A percentile compares a stretch with the other conserved stretches of the same genome.
These are phyloP conservation scores for Thymus mandschuricus DNA, from an alignment of 257 asterid species.

Conservation along the genomic window DNA sequence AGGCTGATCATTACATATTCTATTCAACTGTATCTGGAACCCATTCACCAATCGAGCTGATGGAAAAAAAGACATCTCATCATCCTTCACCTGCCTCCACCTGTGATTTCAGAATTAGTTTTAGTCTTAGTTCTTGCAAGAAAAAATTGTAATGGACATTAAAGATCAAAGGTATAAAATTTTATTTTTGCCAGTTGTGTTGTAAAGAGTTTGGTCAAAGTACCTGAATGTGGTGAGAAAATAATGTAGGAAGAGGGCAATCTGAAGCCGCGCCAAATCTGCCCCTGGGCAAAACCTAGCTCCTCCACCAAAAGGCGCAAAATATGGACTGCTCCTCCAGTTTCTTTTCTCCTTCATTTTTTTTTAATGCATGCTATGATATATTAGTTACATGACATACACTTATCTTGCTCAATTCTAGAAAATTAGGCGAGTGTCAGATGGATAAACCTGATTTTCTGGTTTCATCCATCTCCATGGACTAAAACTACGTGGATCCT, in stretches of 20 bases:
- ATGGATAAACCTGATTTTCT: conserved; percentile 69
- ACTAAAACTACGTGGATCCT: conserved; percentile 64
- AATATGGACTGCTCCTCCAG: conserved; percentile 75
- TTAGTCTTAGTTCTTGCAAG: not conserved
- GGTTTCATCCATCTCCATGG: conserved; percentile 96
- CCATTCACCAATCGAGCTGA: conserved; percentile 93
- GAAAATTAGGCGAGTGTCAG: not conserved
- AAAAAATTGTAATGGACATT: not conserved
- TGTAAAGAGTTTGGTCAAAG: not conserved
- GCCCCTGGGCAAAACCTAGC: conserved; percentile 95
- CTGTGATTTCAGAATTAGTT: conserved; percentile 43
- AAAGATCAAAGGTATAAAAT: not conserved
- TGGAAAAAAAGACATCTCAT: conserved; percentile 84
- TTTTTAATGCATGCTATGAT: conserved; percentile 12
- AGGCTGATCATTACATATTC: conserved; percentile 18
- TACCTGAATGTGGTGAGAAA: conserved; percentile 75
- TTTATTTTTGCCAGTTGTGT: not conserved
- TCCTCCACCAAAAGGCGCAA: conserved; percentile 94
- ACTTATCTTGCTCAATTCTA: not conserved
- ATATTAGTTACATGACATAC: not conserved
- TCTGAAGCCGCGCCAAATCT: conserved; percentile 91
- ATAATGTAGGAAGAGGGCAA: conserved; percentile 79
- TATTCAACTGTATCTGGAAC: conserved; percentile 66
- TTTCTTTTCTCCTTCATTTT: conserved; percentile 76
- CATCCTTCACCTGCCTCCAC: conserved; percentile 88